Conservation (phyloP, 352 stramenopile genomes). For the Phytophthora europaea region DNA sequence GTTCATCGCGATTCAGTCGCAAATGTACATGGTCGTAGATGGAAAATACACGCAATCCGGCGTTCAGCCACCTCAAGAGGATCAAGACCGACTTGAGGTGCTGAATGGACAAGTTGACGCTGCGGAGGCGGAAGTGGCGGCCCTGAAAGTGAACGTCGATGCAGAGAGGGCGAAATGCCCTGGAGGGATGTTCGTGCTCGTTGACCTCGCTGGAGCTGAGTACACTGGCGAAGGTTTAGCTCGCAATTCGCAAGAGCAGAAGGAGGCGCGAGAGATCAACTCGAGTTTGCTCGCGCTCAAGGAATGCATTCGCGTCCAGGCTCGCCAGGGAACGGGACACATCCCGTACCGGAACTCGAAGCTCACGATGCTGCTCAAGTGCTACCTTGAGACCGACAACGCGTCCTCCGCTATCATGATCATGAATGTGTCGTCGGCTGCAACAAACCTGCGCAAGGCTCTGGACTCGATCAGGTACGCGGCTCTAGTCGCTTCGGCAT, state of each 20-base stretch:
- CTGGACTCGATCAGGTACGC: slow-evolving; percentile 59
- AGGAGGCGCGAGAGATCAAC: slow-evolving; percentile 54
- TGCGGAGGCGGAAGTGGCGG: slow-evolving; percentile 31
- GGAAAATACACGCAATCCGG: slow-evolving; percentile 41
- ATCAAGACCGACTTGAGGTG: slow-evolving; percentile 26
- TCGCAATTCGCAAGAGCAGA: slow-evolving; percentile 25
- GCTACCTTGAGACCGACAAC: slow-evolving; percentile 36
- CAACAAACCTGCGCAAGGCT: slow-evolving; percentile 31
- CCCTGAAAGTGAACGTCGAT: slow-evolving; percentile 24
- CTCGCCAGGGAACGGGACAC: slow-evolving; percentile 16
- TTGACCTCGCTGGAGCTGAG: slow-evolving; percentile 66
- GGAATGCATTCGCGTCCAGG: slow-evolving; percentile 54
- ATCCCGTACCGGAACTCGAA: slow-evolving; percentile 56
- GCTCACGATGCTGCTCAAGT: slow-evolving; percentile 60
- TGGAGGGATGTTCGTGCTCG: slow-evolving; percentile 56
- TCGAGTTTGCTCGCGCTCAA: slow-evolving; percentile 62
- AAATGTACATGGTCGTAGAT: slow-evolving; percentile 42
- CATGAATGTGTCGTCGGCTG: slow-evolving; percentile 51
- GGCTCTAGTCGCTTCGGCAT: slow-evolving; percentile 48
- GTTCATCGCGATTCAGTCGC: slow-evolving; percentile 57
- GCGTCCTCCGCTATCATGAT: slow-evolving; percentile 51
- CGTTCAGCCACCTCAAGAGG: slow-evolving; percentile 29
- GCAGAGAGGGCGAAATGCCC: slow-evolving; percentile 21
- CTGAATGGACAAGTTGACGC: slow-evolving; percentile 32
- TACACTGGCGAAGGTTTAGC: slow-evolving; percentile 56